Percentiles rank a stretch among this genome's conserved stretches.
These are phyloP conservation scores for Mucor irregularis DNA, from an alignment of 371 early-diverging fungal genomes.

Conservation along the genomic window DNA sequence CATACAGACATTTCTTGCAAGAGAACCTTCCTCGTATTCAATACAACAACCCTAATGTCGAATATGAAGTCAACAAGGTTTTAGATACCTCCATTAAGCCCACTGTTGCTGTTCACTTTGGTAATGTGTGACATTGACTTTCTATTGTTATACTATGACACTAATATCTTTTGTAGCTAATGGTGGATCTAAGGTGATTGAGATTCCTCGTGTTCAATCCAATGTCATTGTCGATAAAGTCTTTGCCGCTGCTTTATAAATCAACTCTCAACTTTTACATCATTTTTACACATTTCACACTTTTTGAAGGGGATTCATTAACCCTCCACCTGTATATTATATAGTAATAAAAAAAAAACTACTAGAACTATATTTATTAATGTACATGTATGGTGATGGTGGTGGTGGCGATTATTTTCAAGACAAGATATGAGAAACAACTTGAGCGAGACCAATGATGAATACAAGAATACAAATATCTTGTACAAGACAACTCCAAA, in stretches of 20 bases:
- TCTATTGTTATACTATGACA: too few species aligned
- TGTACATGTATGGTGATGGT: too few species aligned
- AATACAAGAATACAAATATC: constrained; percentile 60
- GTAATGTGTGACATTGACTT: constrained; percentile 28
- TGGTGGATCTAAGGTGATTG: constrained; percentile 44
- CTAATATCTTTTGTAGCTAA: constrained; percentile 37
- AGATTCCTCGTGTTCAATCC: constrained; percentile 54
- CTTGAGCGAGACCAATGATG: constrained; percentile 52
- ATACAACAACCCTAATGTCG: constrained; percentile 62
- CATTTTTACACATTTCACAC: too few species aligned
- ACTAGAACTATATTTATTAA: constrained; percentile 50
- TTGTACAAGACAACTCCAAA: constrained; percentile 57
- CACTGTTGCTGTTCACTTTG: constrained; percentile 57
- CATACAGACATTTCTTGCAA: constrained; percentile 58
- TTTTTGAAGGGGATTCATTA: too few species aligned
- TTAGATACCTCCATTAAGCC: constrained; percentile 50
- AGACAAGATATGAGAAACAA: constrained; percentile 19
- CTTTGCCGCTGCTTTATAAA: constrained; percentile 40
- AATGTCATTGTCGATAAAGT: constrained; percentile 53
- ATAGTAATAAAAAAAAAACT: constrained; percentile 10
- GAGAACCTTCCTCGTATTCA: constrained; percentile 63
- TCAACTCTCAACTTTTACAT: too few species aligned
- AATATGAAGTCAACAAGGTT: constrained; percentile 52
- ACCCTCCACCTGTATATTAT: constrained; percentile 7
- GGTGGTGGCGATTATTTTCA: not conserved